Evolutionary conservation across 2,329 filamentous ascomycete species (phyloP).

Genomic region (Exophiala spinifera): DNA sequence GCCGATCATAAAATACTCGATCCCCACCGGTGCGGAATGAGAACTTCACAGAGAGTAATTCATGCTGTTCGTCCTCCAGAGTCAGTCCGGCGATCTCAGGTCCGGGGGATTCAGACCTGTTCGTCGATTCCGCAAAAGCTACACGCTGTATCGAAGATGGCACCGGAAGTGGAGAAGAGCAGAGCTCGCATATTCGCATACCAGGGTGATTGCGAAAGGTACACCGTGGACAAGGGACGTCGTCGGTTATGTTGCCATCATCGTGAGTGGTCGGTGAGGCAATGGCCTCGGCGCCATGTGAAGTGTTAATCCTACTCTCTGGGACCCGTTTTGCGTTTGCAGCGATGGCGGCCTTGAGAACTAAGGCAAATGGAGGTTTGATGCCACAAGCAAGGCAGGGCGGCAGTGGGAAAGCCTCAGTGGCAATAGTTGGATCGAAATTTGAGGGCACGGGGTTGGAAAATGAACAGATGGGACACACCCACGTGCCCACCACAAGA

Average conservation of each 20-base stretch:
- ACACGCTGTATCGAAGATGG: conserved; percentile 46
- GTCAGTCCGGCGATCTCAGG: conserved; percentile 56
- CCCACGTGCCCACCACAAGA: conserved; percentile 68
- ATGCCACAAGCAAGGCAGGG: conserved; percentile 93
- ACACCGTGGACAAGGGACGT: conserved; percentile 70
- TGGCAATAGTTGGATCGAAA: conserved; percentile 82
- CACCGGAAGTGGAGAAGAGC: conserved; percentile 65
- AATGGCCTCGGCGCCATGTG: not conserved
- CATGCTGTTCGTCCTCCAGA: conserved; percentile 53
- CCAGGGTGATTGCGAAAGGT: conserved; percentile 94
- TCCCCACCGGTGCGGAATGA: conserved; percentile 81
- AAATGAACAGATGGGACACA: conserved; percentile 93
- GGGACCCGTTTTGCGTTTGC: conserved; percentile 56
- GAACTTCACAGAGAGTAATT: conserved; percentile 76
- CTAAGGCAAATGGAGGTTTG: conserved; percentile 76
- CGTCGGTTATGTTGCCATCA: conserved; percentile 7
- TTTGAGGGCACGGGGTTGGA: conserved; percentile 90
- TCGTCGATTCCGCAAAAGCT: conserved; percentile 38
- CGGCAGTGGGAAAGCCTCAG: conserved; percentile 72
- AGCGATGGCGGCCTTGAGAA: conserved; percentile 82
- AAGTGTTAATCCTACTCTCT: conserved; percentile 1
- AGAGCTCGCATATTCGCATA: conserved; percentile 82
- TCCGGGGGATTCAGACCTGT: conserved; percentile 72
- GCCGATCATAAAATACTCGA: conserved; percentile 81
- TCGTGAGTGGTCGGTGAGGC: conserved; percentile 1